These are phyloP conservation scores for Nicotiana tabacum DNA, from an alignment of 257 asterid genomes.

Conservation along the genomic window DNA sequence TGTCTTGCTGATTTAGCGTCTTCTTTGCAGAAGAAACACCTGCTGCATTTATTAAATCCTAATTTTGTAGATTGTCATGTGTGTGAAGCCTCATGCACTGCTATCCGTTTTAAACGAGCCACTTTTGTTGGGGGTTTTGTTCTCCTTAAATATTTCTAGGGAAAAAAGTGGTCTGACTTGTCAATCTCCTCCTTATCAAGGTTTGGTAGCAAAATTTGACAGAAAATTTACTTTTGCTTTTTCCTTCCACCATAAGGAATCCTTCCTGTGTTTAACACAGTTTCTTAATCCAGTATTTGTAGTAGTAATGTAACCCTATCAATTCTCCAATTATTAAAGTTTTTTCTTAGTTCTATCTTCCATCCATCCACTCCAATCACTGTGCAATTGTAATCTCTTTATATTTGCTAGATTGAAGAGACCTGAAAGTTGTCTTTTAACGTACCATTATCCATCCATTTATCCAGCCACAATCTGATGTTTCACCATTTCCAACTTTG, in stretches of 20 bases:
- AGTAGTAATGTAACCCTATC: background rate
- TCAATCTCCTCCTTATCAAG: background rate
- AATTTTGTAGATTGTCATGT: background rate
- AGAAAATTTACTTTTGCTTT: background rate
- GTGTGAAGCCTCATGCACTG: background rate
- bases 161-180: background rate
- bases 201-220: background rate
- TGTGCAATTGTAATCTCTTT: background rate
- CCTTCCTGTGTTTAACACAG: background rate
- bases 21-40: background rate
- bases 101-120: background rate
- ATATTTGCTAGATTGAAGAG: background rate
- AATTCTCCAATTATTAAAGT: background rate
- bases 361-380: conserved; percentile 1
- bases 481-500: background rate
- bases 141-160: background rate
- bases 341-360: background rate
- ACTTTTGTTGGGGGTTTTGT: background rate
- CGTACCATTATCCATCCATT: background rate
- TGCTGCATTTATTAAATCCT: background rate
- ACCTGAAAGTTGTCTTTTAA: background rate
- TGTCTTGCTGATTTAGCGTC: background rate
- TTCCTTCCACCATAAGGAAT: background rate
- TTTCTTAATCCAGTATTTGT: background rate
- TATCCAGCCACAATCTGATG: background rate